Conservation (phyloP, 306 rosid genomes). For the Vigna mungo region DNA sequence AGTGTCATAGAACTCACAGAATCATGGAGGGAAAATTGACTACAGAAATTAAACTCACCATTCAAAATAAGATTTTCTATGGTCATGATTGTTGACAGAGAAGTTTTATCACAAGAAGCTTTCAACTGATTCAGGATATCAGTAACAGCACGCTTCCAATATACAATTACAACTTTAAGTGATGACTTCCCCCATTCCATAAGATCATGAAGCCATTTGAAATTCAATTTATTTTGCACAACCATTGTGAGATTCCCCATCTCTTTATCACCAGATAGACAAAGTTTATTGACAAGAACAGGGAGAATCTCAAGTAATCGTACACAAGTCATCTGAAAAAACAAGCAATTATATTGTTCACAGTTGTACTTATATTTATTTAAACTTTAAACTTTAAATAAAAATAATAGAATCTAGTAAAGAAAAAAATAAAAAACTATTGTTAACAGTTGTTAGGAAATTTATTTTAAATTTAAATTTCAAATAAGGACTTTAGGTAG, state of each 20-base stretch:
- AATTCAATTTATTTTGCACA: constrained; percentile 51
- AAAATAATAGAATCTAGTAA: not conserved
- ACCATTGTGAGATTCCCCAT: constrained; percentile 49
- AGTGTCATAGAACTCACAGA: constrained; percentile 36
- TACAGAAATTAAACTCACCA: constrained; percentile 61
- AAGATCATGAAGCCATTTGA: constrained; percentile 82
- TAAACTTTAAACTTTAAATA: no score
- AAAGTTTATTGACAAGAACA: constrained; percentile 62
- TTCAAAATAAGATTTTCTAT: constrained; percentile 72
- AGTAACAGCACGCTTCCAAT: constrained; percentile 79
- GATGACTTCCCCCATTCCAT: constrained; percentile 95
- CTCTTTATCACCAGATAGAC: constrained; percentile 44
- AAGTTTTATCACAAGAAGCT: constrained; percentile 57
- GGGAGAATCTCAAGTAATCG: constrained; percentile 95
- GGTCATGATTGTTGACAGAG: constrained; percentile 52
- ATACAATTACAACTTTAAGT: constrained; percentile 81
- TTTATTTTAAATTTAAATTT: no score
- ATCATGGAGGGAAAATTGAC: not conserved
- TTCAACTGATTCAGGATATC: constrained; percentile 71
- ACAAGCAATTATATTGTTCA: constrained; percentile 36
- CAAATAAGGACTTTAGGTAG: no score
- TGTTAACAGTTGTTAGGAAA: no score
- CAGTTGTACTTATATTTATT: not conserved
- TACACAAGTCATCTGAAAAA: constrained; percentile 93
- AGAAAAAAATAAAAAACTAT: not conserved